Evolutionary conservation across 768 basidiomycete genomes (phyloP), one percentile per base, ranked within the genome.

Genomic region (Lentinula aciculospora): DNA sequence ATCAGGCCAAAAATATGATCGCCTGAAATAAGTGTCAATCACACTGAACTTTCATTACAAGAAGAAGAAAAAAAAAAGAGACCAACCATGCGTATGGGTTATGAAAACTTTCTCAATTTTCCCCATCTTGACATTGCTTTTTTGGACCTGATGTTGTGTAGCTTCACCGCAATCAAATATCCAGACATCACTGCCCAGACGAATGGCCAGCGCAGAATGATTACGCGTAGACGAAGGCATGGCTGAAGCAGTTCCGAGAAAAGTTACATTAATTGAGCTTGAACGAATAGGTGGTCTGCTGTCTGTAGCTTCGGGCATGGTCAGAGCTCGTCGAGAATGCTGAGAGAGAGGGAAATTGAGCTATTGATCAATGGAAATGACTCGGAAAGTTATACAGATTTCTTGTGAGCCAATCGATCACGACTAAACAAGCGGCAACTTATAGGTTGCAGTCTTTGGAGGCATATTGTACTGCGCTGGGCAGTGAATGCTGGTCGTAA

Each of bases 101-200:
- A 94, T 84, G 68, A 94, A 93, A 27, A 95, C 82, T 69, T 92
- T 92, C 59, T 81, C 78, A 48, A 94, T 86, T 65, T 70, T 85
- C 29, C 89, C 86, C 84, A 91, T 87, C 69, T 83, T 88, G n/a
- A 94, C 76, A 1, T 56, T 62, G 60, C 86, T 88, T 67, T 79
- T 82, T 69, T 91, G 88, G 3, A 92, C 63, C 63, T 84, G 89
- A 64, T 87, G 82, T 64, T 92, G 90, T 2, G 90, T 92, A 13
- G 84, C 89, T 69, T 92, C 90, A 21, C 90, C 90, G 67, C 90
- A 92, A 66, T 92, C 90, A 63, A 92, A 92, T 6, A 92, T 68
- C 90, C 90, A 92, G 56, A 89, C 82, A 73, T 88, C 83, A 17
- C 82, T 76, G 17, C 78, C 79, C 9, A 91, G 72, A 21, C 84